A percentile compares a stretch with the other conserved stretches of the same genome.
Evolutionary conservation across 345 rosid species (phyloP).

Genomic region (Pseudoturritis turrita): DNA sequence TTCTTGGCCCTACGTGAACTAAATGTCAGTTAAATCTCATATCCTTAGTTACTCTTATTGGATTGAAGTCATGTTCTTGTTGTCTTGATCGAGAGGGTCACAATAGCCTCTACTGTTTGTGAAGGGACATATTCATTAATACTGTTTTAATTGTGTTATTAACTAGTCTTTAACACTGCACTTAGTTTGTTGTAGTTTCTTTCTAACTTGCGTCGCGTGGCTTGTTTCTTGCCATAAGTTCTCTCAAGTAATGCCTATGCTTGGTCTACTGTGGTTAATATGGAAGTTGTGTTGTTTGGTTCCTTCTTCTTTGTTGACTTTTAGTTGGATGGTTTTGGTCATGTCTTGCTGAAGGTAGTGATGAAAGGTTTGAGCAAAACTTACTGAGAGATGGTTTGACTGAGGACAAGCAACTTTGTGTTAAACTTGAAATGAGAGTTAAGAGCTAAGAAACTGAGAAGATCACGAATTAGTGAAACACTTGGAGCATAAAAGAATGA

Average conservation of each 20-base stretch:
- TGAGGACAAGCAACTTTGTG: not conserved
- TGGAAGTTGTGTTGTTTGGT: not conserved
- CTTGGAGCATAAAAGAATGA: too few relatives aligned
- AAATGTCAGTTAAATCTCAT: constrained; percentile 7
- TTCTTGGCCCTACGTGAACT: constrained; percentile 15
- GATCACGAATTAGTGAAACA: too few relatives aligned
- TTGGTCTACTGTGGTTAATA: constrained; percentile 8
- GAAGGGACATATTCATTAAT: constrained; percentile 12
- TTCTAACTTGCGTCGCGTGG: constrained; percentile 24
- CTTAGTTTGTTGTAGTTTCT: constrained; percentile 19
- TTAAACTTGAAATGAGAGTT: too few relatives aligned
- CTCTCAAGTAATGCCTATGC: constrained; percentile 1
- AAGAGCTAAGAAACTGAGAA: too few relatives aligned
- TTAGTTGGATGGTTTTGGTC: constrained; percentile 3
- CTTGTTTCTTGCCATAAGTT: constrained; percentile 13
- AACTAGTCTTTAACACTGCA: constrained; percentile 8
- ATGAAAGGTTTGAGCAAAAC: not conserved
- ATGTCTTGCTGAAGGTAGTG: not conserved
- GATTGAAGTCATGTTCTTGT: not conserved
- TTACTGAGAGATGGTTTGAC: not conserved
- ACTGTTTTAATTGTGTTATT: not conserved
- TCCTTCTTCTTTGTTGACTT: constrained; percentile 17
- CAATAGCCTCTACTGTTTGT: not conserved
- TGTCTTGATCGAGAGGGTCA: constrained; percentile 12
- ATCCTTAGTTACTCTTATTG: not conserved